Percentiles rank a stretch among this genome's conserved stretches.
phyloP scores from a whole-genome alignment of 2,329 filamentous ascomycete genomes.

The Tolypocladium tropicale region DNA sequence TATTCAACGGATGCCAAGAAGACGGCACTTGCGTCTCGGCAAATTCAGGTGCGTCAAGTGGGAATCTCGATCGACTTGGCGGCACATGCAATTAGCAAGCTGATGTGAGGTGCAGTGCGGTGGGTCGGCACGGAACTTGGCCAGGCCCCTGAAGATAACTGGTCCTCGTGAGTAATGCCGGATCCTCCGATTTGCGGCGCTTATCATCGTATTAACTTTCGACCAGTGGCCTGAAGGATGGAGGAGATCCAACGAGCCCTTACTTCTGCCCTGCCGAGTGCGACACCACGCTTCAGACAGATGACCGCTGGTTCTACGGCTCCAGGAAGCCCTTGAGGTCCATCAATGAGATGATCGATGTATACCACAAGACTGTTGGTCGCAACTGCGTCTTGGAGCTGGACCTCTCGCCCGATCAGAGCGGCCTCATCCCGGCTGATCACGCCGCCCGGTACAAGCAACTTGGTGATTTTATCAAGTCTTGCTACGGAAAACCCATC shows the following conservation, averaged over 20 bases:
- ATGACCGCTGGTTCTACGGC: slow-evolving; percentile 14
- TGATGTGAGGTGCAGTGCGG: slow-evolving; percentile 3
- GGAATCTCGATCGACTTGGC: not conserved
- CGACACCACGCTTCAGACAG: slow-evolving; percentile 13
- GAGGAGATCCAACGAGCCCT: slow-evolving; percentile 11
- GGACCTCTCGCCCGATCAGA: slow-evolving; percentile 12
- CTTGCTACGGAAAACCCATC: not conserved
- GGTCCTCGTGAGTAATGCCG: slow-evolving; percentile 10
- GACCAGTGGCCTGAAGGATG: slow-evolving; percentile 8
- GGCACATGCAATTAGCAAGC: not conserved
- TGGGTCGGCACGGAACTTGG: slow-evolving; percentile 14
- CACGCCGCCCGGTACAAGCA: slow-evolving; percentile 13
- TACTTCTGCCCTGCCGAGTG: slow-evolving; percentile 13
- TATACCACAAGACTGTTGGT: slow-evolving; percentile 14
- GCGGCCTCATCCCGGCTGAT: slow-evolving; percentile 11
- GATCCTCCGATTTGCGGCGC: too few relatives aligned
- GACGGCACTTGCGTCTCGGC: slow-evolving; percentile 11
- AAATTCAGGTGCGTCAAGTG: slow-evolving; percentile 3
- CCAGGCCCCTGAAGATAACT: slow-evolving; percentile 12
- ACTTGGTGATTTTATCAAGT: slow-evolving; percentile 12
- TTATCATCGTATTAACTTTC: not conserved
- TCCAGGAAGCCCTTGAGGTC: slow-evolving; percentile 10
- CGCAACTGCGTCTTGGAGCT: slow-evolving; percentile 14
- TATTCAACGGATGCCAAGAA: slow-evolving; percentile 13
- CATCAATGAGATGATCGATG: slow-evolving; percentile 12